Conservation (phyloP, 2,329 filamentous ascomycete genomes). For the Fusarium continuum region DNA sequence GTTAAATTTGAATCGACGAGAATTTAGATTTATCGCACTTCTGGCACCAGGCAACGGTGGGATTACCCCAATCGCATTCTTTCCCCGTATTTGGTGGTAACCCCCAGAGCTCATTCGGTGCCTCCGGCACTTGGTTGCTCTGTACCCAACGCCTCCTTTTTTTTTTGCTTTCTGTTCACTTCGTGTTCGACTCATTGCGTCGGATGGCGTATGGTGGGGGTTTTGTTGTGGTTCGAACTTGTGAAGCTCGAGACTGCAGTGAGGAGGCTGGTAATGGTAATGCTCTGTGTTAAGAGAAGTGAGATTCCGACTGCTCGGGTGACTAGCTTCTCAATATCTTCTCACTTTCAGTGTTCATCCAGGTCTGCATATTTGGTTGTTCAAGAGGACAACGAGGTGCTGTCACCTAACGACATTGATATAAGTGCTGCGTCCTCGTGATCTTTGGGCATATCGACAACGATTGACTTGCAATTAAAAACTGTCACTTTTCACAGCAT, state of each 20-base stretch:
- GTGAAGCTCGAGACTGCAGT: not conserved
- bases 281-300: too few relatives aligned
- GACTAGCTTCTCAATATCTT: too few relatives aligned
- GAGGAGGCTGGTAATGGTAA: too few relatives aligned
- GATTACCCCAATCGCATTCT: not conserved
- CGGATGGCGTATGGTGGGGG: not conserved
- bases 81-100: not conserved
- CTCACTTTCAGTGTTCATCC: too few relatives aligned
- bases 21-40: not conserved
- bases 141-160: not conserved
- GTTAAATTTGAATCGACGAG: too few relatives aligned
- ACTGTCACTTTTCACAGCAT: too few relatives aligned
- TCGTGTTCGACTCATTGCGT: not conserved
- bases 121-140: not conserved
- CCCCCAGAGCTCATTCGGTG: not conserved
- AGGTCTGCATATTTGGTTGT: too few relatives aligned
- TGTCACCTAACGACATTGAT: too few relatives aligned
- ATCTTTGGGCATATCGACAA: too few relatives aligned
- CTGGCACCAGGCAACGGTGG: not conserved
- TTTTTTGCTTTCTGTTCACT: not conserved
- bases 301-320: not conserved
- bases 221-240: not conserved
- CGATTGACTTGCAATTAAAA: too few relatives aligned
- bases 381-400: too few relatives aligned
- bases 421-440: too few relatives aligned